Evolutionary conservation across 2,329 filamentous ascomycete species (phyloP).

Genomic region (Grosmannia huntii): DNA sequence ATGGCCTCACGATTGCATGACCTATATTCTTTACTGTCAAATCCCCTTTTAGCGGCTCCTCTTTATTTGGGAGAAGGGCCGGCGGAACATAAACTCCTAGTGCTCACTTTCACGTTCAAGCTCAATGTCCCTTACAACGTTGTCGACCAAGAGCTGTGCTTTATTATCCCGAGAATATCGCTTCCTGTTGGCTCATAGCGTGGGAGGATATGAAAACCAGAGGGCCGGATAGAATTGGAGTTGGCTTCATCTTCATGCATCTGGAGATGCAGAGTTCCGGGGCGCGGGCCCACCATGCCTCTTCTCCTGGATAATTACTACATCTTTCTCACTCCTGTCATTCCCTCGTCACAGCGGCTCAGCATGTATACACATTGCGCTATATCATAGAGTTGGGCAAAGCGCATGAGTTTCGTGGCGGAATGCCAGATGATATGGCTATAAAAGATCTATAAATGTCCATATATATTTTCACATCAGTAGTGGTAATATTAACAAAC

Average conservation of each 20-base stretch:
- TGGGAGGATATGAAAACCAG: background rate
- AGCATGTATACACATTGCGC: background rate
- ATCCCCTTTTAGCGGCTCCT: background rate
- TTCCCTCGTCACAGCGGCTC: background rate
- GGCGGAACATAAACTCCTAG: background rate
- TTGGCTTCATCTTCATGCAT: background rate
- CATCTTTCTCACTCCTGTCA: background rate
- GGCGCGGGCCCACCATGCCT: background rate
- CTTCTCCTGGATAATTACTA: background rate
- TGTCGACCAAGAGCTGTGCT: background rate
- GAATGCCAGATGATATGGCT: background rate
- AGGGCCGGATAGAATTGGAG: background rate
- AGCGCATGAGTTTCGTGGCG: background rate
- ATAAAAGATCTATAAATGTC: background rate
- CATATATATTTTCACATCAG: background rate
- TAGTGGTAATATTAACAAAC: background rate
- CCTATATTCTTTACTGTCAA: background rate
- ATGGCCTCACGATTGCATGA: background rate
- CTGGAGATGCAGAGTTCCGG: background rate
- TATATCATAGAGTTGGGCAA: constrained; percentile 10
- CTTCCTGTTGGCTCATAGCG: background rate
- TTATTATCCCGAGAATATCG: background rate
- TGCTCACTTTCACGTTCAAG: background rate
- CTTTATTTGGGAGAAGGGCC: background rate
- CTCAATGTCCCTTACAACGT: background rate